Base-by-base conservation (phyloP, 768 basidiomycete species). In the Myochromella boudieri region DNA sequence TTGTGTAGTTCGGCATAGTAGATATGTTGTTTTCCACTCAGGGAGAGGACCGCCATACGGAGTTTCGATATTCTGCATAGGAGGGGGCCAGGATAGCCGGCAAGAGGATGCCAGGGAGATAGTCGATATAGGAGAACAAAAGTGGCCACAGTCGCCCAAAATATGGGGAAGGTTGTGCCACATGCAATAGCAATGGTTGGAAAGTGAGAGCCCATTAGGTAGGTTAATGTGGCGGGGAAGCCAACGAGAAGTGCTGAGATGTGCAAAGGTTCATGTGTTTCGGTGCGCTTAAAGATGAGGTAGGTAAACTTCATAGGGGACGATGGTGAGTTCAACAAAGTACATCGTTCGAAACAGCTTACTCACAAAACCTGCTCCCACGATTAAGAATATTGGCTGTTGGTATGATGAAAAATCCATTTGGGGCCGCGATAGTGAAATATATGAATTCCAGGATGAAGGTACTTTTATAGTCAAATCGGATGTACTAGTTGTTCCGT, bases 31-130 rank as follows among this genome's bases (percentile, higher is more conserved):
- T 69, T 68, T 1, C 78, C 77, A 15, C 37, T 47, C 15, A 44
- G 58, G 1, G 65, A 61, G 11, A 70, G 46, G 39, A 49, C 67
- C 0, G 61, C 64, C 5, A 58, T 55, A 58, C 67, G 70, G 1
- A 75, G 31, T 48, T 72, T 75, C 5, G 72, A 67, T 11, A 74
- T 28, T 43, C 64, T 72, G 59, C 61, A 62, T 3, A 69, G 44
- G 1, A 64, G 12, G 0, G 78, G 79, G 3, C 78, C 79, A 3
- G 78, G 78, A 54, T 70, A 75, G 27, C 57, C 53, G 2, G 72
- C 67, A 2, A 80, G 64, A 1, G 77, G 75, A 49, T 80, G 78
- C 43, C 68, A 62, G 3, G 76, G 72, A 2, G 73, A 77, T 0
- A 78, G 47, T 3, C 77, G 71, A 51, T 80, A 78, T n/a, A n/a